Base-by-base conservation (phyloP, 2,329 filamentous ascomycete genomes). In the Dendrostoma leiphaemia region DNA sequence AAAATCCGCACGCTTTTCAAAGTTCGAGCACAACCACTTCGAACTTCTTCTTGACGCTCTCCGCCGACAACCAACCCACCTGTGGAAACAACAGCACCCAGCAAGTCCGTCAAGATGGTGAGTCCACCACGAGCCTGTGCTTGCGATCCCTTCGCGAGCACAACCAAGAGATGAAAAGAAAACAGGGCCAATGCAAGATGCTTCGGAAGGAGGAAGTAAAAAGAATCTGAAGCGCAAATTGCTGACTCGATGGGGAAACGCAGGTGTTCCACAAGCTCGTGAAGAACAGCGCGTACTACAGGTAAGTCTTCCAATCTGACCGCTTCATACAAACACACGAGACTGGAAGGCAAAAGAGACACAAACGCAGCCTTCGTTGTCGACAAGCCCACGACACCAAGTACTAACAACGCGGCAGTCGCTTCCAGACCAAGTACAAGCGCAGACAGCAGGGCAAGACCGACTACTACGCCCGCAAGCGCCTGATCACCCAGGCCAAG, bases 351-450 rank as follows among this genome's bases (percentile, higher is more conserved):
- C 17, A 19, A 21, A 21, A 4, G 17, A 19, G 13, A 38, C n/a
- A 43, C 21, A 28, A 21, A 7, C n/a, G 19, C 13, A 5, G 13
- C 23, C 6, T 19, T 15, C 28, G 28, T 24, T n/a, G 2, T 32
- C 35, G 24, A 19, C 35, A 51, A 51, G 50, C 9, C 3, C 7
- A 17, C 28, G 32, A 34, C 2, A 35, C 7, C 12, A 26, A 19
- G 29, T 32, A 40, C 57, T 59, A 28, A 59, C 51, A 26, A 15
- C 48, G 41, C 53, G 40, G 53, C 74, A 96, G 92, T 77, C 91
- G 94, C 80, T 99, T 89, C 86, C 94, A 99, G 85, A 97, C 94
- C 75, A 99, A 99, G 89, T 99, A 97, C 90, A 94, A 91, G 85
- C 92, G 94, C 76, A 88, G 94, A 79, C 86, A 90, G 67, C 74